phyloP scores from a whole-genome alignment of 129 eudicot genomes.

The Smallanthus sonchifolius region DNA sequence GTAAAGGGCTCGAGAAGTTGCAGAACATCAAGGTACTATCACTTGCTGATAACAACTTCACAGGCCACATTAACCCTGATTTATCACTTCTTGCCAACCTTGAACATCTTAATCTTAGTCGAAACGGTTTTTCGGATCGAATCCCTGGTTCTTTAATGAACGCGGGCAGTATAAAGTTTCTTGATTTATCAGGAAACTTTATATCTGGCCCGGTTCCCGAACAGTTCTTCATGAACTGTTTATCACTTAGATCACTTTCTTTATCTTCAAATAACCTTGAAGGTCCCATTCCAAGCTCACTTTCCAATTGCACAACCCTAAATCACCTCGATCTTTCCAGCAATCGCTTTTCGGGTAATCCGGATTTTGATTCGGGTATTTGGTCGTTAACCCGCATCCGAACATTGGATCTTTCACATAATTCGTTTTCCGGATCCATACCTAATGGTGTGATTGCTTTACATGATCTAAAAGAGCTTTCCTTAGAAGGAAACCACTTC shows the following conservation, averaged over 20 bases:
- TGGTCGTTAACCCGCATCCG: slow-evolving; percentile 67
- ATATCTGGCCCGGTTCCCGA: slow-evolving; percentile 71
- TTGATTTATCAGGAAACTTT: slow-evolving; percentile 62
- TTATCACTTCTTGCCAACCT: slow-evolving; percentile 41
- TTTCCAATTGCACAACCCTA: slow-evolving; percentile 43
- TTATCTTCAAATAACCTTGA: slow-evolving; percentile 62
- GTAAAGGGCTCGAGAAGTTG: slow-evolving; percentile 72
- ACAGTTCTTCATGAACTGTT: slow-evolving; percentile 41
- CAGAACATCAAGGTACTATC: slow-evolving; percentile 56
- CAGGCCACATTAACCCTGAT: slow-evolving; percentile 51
- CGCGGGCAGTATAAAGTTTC: slow-evolving; percentile 48
- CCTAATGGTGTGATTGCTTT: slow-evolving; percentile 51
- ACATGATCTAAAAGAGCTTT: slow-evolving; percentile 72
- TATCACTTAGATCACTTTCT: slow-evolving; percentile 57
- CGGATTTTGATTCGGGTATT: slow-evolving; percentile 38
- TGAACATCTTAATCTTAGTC: slow-evolving; percentile 57
- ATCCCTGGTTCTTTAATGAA: slow-evolving; percentile 38
- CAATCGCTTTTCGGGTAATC: slow-evolving; percentile 71
- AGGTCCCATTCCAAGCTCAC: slow-evolving; percentile 66
- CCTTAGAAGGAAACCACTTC: slow-evolving; percentile 60
- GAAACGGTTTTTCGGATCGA: slow-evolving; percentile 47
- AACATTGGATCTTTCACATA: slow-evolving; percentile 68
- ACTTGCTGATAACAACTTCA: slow-evolving; percentile 62
- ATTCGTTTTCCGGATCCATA: slow-evolving; percentile 53
- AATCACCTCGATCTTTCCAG: slow-evolving; percentile 66